phyloP scores from a whole-genome alignment of 768 basidiomycete genomes.

The Russula abietina region DNA sequence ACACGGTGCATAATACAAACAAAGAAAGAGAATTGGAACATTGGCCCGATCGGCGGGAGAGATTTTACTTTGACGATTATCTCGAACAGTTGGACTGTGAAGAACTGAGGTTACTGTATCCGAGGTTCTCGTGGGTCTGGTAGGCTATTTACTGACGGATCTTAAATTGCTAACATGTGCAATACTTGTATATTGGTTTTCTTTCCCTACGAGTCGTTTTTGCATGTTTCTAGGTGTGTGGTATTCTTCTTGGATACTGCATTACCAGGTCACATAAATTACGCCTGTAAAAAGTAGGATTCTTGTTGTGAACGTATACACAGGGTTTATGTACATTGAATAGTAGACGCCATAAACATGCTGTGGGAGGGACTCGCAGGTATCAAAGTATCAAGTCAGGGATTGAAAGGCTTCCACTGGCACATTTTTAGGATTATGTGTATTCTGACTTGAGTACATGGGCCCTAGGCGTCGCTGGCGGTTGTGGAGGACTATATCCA shows the following conservation, averaged over 20 bases:
- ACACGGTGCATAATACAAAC: constrained; percentile 3
- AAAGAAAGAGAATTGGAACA: constrained; percentile 9
- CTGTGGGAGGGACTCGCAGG: too few relatives aligned
- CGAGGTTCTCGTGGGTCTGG: constrained; percentile 12
- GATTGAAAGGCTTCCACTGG: too few relatives aligned
- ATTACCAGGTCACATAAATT: too few relatives aligned
- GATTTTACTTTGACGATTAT: constrained; percentile 17
- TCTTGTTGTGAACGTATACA: too few relatives aligned
- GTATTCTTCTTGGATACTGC: too few relatives aligned
- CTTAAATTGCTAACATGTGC: not conserved
- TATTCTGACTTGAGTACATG: not conserved
- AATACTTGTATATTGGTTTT: not conserved
- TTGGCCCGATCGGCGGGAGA: constrained; percentile 13
- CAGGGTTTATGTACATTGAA: too few relatives aligned
- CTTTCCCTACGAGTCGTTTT: not conserved
- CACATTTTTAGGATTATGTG: not conserved
- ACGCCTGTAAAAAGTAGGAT: too few relatives aligned
- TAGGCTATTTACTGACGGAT: constrained; percentile 1
- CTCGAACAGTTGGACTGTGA: constrained; percentile 18
- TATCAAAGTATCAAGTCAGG: too few relatives aligned
- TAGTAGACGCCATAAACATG: too few relatives aligned
- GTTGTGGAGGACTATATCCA: too few relatives aligned
- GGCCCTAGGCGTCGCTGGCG: too few relatives aligned
- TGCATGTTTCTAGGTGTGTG: not conserved
- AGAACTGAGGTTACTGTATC: constrained; percentile 10